Evolutionary conservation across 257 asterid genomes (phyloP), one percentile per base, ranked within the genome.

Genomic region (Plantago major): DNA sequence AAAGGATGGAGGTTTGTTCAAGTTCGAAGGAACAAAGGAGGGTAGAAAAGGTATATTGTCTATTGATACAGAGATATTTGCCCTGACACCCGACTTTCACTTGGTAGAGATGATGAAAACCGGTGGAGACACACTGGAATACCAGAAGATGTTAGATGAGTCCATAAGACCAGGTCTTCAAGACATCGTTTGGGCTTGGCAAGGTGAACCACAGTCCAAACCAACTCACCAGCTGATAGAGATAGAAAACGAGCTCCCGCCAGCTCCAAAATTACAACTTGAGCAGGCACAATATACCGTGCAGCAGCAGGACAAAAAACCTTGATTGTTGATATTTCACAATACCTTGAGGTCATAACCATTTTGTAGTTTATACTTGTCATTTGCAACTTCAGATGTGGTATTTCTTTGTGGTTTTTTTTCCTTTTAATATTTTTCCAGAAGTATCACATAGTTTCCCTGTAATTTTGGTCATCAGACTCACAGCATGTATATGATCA

Each of bases 101-200:
- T 53, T 91, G 79, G 94, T 91, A 65, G 96, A 91, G 71, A 52
- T 91, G 68, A 82, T 76, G 79, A 88, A 86, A 74, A 81, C 87
- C 3, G 74, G 62, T 42, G 98, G 99, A 3, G 97, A 89, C 69
- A 78, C 97, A 0, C 59, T 85, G 64, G 96, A 92, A 55, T 92
- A 86, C 64, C 76, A 72, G 67, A 82, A 67, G 70, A 26, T 89
- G 11, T 55, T 89, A 17, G 74, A 78, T 1, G 87, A 89, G 64
- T 82, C 79, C 55, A 71, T 92, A 14, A 72, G 83, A 64, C 97
- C 98, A 4, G 87, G 90, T 22, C 96, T 92, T 46, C 80, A 81
- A 65, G 96, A 89, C 55, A 80, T 89, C 58, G 91, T 84, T 50
- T 86, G 97, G 89, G 78, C 79, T 66, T 86, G 82, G 91, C 88